A percentile compares a stretch with the other conserved stretches of the same genome.
These are phyloP conservation scores for Eimeria necatrix DNA, from an alignment of 169 alveolate genomes.

Conservation along the genomic window DNA sequence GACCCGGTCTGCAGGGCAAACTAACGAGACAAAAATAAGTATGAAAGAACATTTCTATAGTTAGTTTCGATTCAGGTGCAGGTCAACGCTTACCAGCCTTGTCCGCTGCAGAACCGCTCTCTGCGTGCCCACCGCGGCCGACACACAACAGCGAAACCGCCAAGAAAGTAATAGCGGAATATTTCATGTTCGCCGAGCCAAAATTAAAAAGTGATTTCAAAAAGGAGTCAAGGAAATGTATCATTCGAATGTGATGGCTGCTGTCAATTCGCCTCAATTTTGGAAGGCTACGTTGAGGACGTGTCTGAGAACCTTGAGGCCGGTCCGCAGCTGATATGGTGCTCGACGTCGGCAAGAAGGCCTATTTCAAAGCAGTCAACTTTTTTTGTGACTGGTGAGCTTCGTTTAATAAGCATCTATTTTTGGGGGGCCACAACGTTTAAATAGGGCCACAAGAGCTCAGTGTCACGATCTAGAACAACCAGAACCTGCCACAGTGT, in stretches of 20 bases:
- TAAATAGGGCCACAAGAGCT: too few relatives aligned
- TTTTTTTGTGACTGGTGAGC: too few relatives aligned
- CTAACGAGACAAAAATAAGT: not conserved
- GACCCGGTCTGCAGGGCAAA: not conserved
- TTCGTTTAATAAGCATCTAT: too few relatives aligned
- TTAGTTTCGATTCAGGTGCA: too few relatives aligned
- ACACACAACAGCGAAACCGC: not conserved
- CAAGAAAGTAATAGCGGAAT: not conserved
- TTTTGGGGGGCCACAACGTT: too few relatives aligned
- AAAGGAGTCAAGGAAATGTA: not conserved
- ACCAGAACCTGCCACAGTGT: too few relatives aligned
- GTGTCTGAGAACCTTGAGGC: too few relatives aligned
- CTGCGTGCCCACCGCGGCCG: not conserved
- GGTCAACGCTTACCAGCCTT: not conserved
- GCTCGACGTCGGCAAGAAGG: too few relatives aligned
- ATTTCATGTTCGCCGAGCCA: slow-evolving; percentile 4
- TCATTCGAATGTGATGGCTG: not conserved
- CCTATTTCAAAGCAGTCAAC: too few relatives aligned
- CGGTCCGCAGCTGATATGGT: too few relatives aligned
- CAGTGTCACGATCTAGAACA: too few relatives aligned
- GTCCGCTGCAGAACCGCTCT: not conserved
- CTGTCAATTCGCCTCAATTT: not conserved
- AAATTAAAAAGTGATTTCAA: not conserved
- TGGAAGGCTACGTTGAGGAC: too few relatives aligned
- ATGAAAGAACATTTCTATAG: not conserved